Evolutionary conservation across 352 stramenopile genomes (phyloP), one percentile per base, ranked within the genome.

Genomic region (Discostella stelligera): DNA sequence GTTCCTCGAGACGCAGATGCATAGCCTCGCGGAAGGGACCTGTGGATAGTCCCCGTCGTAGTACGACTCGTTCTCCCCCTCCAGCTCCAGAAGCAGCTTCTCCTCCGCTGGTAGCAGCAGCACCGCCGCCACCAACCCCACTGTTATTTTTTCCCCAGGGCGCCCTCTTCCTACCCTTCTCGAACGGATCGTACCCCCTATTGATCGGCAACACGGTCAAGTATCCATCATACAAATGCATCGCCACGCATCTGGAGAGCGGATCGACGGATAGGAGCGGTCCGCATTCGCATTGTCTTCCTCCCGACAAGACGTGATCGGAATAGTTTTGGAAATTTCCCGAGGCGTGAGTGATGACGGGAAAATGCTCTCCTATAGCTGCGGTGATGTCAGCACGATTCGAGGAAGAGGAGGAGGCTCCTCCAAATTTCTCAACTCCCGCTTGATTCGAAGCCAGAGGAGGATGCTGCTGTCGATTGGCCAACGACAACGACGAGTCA

Each of bases 181-280:
- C 41, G 13, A 37, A 9, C 37, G 14, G 20, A 67, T 81, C 71
- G 48, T 77, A 78, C 9, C 59, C 66, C 8, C 8, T 23, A 71
- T 84, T 39, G 55, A 93, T 85, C 0, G 85, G 83, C 62, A 93
- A 73, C 18, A 93, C 66, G 0, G 79, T 90, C 0, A 91, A 46
- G 14, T 85, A 76, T 49, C 85, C 85, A 80, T 90, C 79, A 58
- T 88, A 86, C 0, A 88, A n/a, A 80, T 93, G 87, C 18, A 93
- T 18, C 0, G 80, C 80, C 46, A 93, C 75, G 53, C 87, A 93
- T 39, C 83, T 52, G 11, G 62, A 58, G 4, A 80, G 25, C 10
- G 82, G 82, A 82, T 91, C 83, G 18, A 90, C 46, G 0, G 83
- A 64, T 0, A 89, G 62, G 0, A 89, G 30, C 10, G 83, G 83